Evolutionary conservation across 768 basidiomycete species (phyloP), one percentile per base, ranked within the genome.

Genomic region (Pholiota molesta): DNA sequence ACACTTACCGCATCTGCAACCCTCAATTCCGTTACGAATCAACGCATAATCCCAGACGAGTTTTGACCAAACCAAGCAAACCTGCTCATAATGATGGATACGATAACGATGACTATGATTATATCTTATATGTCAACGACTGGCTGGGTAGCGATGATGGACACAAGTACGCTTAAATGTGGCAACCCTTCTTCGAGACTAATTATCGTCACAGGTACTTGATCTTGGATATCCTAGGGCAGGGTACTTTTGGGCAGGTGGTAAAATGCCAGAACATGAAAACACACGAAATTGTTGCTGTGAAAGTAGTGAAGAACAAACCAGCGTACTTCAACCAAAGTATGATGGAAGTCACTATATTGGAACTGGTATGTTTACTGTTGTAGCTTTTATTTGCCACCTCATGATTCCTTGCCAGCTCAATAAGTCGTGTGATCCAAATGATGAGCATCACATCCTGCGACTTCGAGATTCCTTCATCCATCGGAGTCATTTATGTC

Each of bases 231-330:
- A 94, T 99, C 63, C 86, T 99, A 40, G 97, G 97, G 7, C 97
- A 99, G 74, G 97, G 97, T 23, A 99, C 97, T 2, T 99, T 99
- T 69, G 97, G 97, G 9, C 97, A 99, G 75, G 97, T 99, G 33
- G 97, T 99, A 69, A 99, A 99, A 75, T 99, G 97, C 72, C 97
- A 99, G 75, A 99, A 99, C 73, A 96, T 98, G 90, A 95, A 96
- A 80, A 97, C 94, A 31, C 95, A 99, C 75, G 97, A 98, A 73
- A 94, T 99, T 58, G 95, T 97, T 47, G 97, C 97, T 23, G 97
- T 99, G 63, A 99, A 99, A 77, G 97, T 99, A 8, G 95, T 99
- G 66, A 99, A 99, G 81, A 99, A 99, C 77, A 99, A 99, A 77
- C 97, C 97, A 5, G 97, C 97, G 0, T 99, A 99, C 79, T 95